phyloP scores from a whole-genome alignment of 495 filamentous ascomycete genomes.

The Acidiella bohemica region DNA sequence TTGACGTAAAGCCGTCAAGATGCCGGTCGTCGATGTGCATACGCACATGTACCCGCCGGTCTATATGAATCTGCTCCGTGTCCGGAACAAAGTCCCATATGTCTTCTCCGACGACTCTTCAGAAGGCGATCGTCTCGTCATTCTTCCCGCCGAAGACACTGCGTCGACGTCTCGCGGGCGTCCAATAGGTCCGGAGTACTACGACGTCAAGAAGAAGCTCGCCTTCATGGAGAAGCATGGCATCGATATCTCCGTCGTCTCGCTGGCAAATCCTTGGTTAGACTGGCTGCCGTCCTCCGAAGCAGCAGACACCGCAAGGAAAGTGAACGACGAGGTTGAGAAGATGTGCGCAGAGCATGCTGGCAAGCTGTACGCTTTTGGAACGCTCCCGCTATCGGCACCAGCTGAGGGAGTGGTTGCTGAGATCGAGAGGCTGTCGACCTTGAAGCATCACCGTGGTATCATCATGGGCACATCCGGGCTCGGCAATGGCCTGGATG shows the following conservation, averaged over 20 bases:
- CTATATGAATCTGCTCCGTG: constrained; percentile 69
- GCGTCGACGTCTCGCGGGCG: constrained; percentile 42
- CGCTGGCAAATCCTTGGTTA: constrained; percentile 90
- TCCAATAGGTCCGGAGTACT: constrained; percentile 63
- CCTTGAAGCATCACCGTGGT: constrained; percentile 56
- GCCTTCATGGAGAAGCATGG: constrained; percentile 74
- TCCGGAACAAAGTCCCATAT: constrained; percentile 63
- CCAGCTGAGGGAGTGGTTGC: constrained; percentile 43
- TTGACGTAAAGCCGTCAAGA: too few relatives aligned
- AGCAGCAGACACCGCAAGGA: constrained; percentile 46
- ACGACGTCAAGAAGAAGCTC: constrained; percentile 57
- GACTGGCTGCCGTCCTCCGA: constrained; percentile 60
- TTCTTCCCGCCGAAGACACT: constrained; percentile 57
- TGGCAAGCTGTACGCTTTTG: constrained; percentile 64
- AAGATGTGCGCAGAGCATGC: constrained; percentile 46
- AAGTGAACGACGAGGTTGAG: constrained; percentile 68
- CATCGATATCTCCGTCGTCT: constrained; percentile 75
- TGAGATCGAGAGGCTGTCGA: constrained; percentile 48
- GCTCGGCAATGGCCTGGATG: constrained; percentile 69
- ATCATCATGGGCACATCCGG: constrained; percentile 82
- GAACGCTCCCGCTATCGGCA: constrained; percentile 63
- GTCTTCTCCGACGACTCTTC: constrained; percentile 45
- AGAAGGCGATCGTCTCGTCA: constrained; percentile 50
- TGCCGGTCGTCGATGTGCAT: constrained; percentile 67
- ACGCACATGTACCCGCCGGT: constrained; percentile 51